Evolutionary conservation across 305 asterid genomes (phyloP).

Genomic region (Euphrasia arctica): DNA sequence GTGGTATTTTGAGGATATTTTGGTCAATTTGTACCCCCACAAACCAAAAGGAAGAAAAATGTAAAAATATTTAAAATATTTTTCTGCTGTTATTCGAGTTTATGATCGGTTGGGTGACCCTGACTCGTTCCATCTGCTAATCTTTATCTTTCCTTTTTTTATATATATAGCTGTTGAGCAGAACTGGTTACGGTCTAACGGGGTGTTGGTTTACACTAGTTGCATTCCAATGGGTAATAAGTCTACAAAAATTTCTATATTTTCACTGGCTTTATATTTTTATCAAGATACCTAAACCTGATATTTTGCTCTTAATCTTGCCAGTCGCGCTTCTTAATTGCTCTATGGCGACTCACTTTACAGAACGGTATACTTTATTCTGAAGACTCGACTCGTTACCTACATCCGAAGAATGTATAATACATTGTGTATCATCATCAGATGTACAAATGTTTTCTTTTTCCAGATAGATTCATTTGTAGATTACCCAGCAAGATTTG

Average conservation of each 20-base stretch:
- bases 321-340: conserved; percentile 73
- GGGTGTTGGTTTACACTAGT: conserved; percentile 89
- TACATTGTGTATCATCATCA: not conserved
- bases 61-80: not conserved
- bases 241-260: conserved; percentile 12
- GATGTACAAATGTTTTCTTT: not conserved
- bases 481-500: not conserved
- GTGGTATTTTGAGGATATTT: no score
- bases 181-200: conserved; percentile 62
- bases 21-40: no score
- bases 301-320: conserved; percentile 9
- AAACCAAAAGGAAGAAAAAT: no score
- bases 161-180: conserved; percentile 55
- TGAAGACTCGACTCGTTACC: conserved; percentile 36
- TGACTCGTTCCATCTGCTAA: conserved; percentile 12
- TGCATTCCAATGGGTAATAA: conserved; percentile 96
- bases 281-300: not conserved
- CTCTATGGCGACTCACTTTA: conserved; percentile 61
- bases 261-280: conserved; percentile 16
- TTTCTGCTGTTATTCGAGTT: conserved; percentile 12
- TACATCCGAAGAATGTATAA: conserved; percentile 42
- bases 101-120: not conserved
- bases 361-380: conserved; percentile 54
- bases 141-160: not conserved
- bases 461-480: conserved; percentile 7